Percentiles rank a stretch among this genome's conserved stretches.
Conservation (phyloP, 371 early-diverging fungal species). For the Entomophthora muscae region DNA sequence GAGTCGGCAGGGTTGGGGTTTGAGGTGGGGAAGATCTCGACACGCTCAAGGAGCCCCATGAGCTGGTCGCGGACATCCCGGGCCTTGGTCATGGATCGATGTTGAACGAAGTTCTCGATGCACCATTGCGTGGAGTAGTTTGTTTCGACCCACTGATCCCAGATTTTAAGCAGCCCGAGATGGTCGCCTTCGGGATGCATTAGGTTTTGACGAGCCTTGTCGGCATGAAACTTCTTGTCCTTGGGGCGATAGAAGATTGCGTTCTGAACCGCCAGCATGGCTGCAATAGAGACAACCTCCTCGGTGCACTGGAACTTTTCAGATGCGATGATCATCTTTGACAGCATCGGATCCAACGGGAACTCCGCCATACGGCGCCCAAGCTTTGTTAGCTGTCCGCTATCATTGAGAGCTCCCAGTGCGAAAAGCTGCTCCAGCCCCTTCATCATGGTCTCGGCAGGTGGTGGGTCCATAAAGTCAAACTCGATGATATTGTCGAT, state of each 20-base stretch:
- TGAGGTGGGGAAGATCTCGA: constrained; percentile 65
- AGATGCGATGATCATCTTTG: constrained; percentile 80
- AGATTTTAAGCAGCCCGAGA: constrained; percentile 74
- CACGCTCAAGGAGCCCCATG: constrained; percentile 77
- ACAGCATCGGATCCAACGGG: constrained; percentile 91
- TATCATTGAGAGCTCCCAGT: constrained; percentile 85
- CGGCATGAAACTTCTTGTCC: constrained; percentile 83
- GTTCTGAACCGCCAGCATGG: constrained; percentile 86
- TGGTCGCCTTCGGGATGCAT: constrained; percentile 82
- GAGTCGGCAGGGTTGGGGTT: constrained; percentile 61
- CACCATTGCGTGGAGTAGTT: constrained; percentile 90
- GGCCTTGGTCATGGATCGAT: constrained; percentile 75
- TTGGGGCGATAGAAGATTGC: constrained; percentile 86
- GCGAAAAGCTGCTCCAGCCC: constrained; percentile 90
- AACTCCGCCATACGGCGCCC: constrained; percentile 98
- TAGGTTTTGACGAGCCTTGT: constrained; percentile 78
- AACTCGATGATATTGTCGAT: constrained; percentile 91
- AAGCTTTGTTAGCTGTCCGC: constrained; percentile 85
- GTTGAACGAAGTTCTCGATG: constrained; percentile 88
- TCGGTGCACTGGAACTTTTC: constrained; percentile 87
- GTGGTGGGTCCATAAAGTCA: constrained; percentile 97
- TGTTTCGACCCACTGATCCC: constrained; percentile 91
- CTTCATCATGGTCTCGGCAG: constrained; percentile 78
- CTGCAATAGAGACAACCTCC: constrained; percentile 68
- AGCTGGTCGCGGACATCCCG: constrained; percentile 91